Base-by-base conservation (phyloP, 805 yeast species). In the Candida suzukii region DNA sequence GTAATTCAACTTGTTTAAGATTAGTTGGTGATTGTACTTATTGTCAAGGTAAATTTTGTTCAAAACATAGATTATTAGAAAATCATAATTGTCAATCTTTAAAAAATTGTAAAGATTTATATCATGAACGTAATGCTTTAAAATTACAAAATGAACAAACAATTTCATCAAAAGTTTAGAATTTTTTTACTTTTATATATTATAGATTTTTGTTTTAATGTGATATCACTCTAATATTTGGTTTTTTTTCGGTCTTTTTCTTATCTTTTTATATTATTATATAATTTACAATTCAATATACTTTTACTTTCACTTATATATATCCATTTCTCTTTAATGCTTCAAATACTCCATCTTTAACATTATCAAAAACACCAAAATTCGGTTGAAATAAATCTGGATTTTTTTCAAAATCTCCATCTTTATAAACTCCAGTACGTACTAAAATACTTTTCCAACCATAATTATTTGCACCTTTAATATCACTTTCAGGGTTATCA, bases 401-500 rank as follows among this genome's bases (percentile, higher is more conserved):
- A 42, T 47, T 38, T 20, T 43, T 38, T 8, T 33, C 33, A 49
- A 57, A 57, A 71, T 47, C 85, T 22, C 67, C 68, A 46, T 80
- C 87, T 45, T 70, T 67, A 58, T 78, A 93, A 4, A 93, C 98
- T 1, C 99, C 99, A 0, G 97, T 85, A 46, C 80, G 70, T 21
- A 93, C 87, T 35, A 93, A 71, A 29, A 88, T 74, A 12, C 93
- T 80, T 38, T 83, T 78, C 98, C 98, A 93, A 3, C 96, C 95
- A 56, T 81, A 80, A 38, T 68, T 66, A 51, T 83, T 81, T 6
- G 96, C 99, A 0, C 99, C 99, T 42, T 73, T 71, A 41, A 93
- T 93, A 58, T 93, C 99, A 39, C 88, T 77, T 24, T 82, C 93
- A 4, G 97, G 98, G 60, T 93, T 93, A 63, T 93, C 99, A 24